A percentile compares a stretch with the other conserved stretches of the same genome.
phyloP scores from a whole-genome alignment of 2,329 filamentous ascomycete species.

The Helotiales sp. region DNA sequence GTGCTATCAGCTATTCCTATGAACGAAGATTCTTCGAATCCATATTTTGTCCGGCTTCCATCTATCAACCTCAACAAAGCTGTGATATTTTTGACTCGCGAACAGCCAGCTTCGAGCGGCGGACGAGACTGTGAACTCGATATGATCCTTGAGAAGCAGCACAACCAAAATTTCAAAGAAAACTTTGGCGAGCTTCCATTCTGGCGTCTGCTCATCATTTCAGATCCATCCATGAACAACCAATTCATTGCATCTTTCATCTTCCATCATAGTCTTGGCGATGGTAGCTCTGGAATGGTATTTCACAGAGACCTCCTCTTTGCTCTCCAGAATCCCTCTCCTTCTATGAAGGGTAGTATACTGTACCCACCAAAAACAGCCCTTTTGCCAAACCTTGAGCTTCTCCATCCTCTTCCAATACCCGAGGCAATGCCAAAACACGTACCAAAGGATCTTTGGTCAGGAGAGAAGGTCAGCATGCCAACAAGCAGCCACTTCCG shows the following conservation, averaged over 20 bases:
- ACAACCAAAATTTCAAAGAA: constrained; percentile 13
- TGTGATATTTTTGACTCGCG: constrained; percentile 6
- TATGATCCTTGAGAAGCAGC: constrained; percentile 7
- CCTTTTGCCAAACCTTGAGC: constrained; percentile 9
- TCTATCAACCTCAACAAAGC: constrained; percentile 10
- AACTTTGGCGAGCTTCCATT: constrained; percentile 8
- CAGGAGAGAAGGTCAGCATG: not conserved
- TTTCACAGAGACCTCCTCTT: constrained; percentile 16
- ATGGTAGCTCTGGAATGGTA: constrained; percentile 12
- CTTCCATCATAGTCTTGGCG: constrained; percentile 15
- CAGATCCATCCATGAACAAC: not conserved
- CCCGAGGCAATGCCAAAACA: not conserved
- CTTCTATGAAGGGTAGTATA: not conserved
- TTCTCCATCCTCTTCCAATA: constrained; percentile 1
- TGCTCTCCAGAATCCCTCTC: not conserved
- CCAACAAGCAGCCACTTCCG: constrained; percentile 7
- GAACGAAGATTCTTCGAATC: constrained; percentile 11
- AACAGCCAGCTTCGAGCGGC: not conserved
- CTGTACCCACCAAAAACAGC: not conserved
- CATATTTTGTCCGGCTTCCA: constrained; percentile 15
- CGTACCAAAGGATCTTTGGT: constrained; percentile 2
- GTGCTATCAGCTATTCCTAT: constrained; percentile 11
- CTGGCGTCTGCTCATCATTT: constrained; percentile 15
- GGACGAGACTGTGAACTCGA: constrained; percentile 10
- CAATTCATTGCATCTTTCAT: constrained; percentile 15